Evolutionary conservation across 805 yeast species (phyloP).

Genomic region (Cyberlindnera bimundalis): DNA sequence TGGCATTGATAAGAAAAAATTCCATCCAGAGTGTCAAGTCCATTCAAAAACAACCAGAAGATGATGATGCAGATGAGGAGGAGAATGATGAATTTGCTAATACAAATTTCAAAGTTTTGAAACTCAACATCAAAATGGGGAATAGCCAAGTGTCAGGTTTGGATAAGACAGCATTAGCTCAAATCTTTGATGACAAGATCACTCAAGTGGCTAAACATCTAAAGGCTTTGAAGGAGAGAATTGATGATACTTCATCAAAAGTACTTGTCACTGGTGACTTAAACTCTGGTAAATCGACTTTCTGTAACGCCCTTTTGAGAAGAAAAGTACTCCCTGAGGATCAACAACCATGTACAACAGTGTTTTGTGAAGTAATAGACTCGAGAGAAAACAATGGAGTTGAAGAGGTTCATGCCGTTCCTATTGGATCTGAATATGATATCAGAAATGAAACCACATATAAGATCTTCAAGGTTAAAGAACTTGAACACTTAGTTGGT

Average conservation of each 20-base stretch:
- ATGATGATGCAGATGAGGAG: conserved; percentile 19
- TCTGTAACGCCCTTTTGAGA: conserved; percentile 85
- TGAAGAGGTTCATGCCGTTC: conserved; percentile 94
- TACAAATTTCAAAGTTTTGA: conserved; percentile 56
- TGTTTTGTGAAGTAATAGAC: conserved; percentile 91
- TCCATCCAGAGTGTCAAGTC: conserved; percentile 23
- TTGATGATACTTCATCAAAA: conserved; percentile 88
- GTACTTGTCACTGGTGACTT: conserved; percentile 96
- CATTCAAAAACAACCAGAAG: conserved; percentile 16
- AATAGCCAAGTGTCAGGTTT: conserved; percentile 49
- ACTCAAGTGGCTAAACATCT: conserved; percentile 65
- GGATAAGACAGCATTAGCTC: conserved; percentile 66
- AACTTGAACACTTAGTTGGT: conserved; percentile 67
- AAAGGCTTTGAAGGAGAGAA: conserved; percentile 68
- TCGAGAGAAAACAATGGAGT: conserved; percentile 66
- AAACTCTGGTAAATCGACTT: conserved; percentile 94
- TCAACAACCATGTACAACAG: conserved; percentile 96
- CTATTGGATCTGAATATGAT: conserved; percentile 42
- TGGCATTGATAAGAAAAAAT: conserved; percentile 49
- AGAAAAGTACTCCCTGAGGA: conserved; percentile 86
- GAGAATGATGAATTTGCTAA: conserved; percentile 21
- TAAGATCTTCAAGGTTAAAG: conserved; percentile 48
- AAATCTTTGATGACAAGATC: conserved; percentile 66
- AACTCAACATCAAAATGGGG: conserved; percentile 54
- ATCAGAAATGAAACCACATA: conserved; percentile 62